Evolutionary conservation across 371 early-diverging fungal species (phyloP), one percentile per base, ranked within the genome.

Genomic region (Mortierella sp.): DNA sequence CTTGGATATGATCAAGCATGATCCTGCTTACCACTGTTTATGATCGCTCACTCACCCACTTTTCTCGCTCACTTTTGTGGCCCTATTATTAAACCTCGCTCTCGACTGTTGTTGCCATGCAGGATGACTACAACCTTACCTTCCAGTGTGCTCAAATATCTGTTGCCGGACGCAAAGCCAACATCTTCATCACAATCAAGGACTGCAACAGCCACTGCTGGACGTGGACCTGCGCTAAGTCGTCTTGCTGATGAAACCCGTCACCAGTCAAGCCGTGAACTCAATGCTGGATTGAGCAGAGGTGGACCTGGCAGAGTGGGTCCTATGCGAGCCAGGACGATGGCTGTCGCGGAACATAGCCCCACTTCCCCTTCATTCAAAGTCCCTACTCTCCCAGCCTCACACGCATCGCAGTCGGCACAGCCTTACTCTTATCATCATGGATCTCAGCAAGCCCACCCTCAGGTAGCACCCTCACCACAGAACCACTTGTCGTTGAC

Each of bases 111-210:
- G n/a, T n/a, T n/a, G n/a, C n/a, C n/a, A n/a, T n/a, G n/a, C n/a
- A 76, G 76, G 14, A 8, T 76, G 58, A 65, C 70, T 2, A 14
- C 65, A 28, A 69, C 61, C 38, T 42, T 76, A 47, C 76, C 76
- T 13, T 54, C 39, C 41, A 69, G 50, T 46, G 76, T 76, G 34
- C 66, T 76, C 42, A 76, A 76, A 24, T 76, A 76, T 26, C 59
- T 76, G 7, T 39, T 69, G 14, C 76, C 76, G 1, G 70, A 76
- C 27, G 12, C 76, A 16, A 46, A 59, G 58, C 50, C 76, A 39
- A 38, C 76, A 46, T n/a, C 50, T n/a, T n/a, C n/a, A 12, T 52
- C 64, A 14, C 43, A 41, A 28, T 42, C 51, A 24, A 49, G 66
- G 49, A 38, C 48, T 18, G 45, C 21, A 16, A 48, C 30, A 13